phyloP scores from a whole-genome alignment of 768 basidiomycete species.

The Termitomyces sp. region DNA sequence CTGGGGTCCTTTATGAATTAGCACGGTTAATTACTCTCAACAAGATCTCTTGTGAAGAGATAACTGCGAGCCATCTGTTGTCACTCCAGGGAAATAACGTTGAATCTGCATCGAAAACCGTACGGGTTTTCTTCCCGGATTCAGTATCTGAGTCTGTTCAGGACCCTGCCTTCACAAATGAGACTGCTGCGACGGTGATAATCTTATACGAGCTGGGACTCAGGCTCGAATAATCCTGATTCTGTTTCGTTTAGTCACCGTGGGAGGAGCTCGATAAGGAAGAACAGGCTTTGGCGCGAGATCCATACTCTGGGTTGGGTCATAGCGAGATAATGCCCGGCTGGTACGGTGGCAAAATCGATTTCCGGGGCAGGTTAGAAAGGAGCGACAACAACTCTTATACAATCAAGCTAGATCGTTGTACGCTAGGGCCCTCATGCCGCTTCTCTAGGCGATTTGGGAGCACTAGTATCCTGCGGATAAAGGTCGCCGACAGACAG shows the following conservation, averaged over 20 bases:
- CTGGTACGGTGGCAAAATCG: conserved; percentile 61
- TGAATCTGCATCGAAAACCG: conserved; percentile 21
- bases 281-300: conserved; percentile 27
- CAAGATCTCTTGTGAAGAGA: conserved; percentile 19
- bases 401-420: conserved; percentile 39
- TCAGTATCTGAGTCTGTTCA: not conserved
- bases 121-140: conserved; percentile 8
- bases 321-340: conserved; percentile 26
- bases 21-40: conserved; percentile 31
- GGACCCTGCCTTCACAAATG: conserved; percentile 29
- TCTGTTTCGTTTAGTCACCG: conserved; percentile 36
- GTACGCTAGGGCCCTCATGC: conserved; percentile 47
- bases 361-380: conserved; percentile 40
- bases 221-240: not conserved
- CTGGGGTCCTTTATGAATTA: conserved; percentile 48
- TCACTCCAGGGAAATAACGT: conserved; percentile 25
- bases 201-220: not conserved
- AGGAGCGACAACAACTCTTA: conserved; percentile 17
- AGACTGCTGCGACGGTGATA: conserved; percentile 26
- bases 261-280: conserved; percentile 62
- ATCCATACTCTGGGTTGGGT: conserved; percentile 36
- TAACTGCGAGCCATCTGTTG: conserved; percentile 21
- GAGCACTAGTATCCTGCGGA: conserved; percentile 48
- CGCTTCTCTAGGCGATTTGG: conserved; percentile 58
- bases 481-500: conserved; percentile 32